A percentile compares a stretch with the other conserved stretches of the same genome.
phyloP scores from a whole-genome alignment of 495 filamentous ascomycete genomes.

The Cenococcum geophilum region DNA sequence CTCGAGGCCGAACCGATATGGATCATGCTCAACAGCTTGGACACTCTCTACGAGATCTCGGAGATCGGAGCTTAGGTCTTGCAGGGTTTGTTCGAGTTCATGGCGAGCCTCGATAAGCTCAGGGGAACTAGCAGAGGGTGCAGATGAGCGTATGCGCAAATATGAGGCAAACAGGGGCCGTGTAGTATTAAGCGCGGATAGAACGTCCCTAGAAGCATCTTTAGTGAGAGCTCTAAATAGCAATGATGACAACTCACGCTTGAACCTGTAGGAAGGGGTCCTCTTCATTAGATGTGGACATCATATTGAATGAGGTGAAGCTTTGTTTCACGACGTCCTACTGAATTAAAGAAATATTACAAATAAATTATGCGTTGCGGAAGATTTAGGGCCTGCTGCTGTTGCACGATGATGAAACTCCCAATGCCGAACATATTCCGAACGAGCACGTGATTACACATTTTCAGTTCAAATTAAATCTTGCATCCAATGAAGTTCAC shows the following conservation, averaged over 20 bases:
- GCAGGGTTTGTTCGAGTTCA: constrained; percentile 73
- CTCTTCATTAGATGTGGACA: constrained; percentile 23
- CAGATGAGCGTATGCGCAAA: constrained; percentile 86
- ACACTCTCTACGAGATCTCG: constrained; percentile 85
- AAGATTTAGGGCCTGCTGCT: constrained; percentile 10
- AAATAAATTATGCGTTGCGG: constrained; percentile 2
- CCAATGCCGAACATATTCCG: constrained; percentile 1
- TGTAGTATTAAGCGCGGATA: constrained; percentile 68
- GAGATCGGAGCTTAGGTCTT: constrained; percentile 76
- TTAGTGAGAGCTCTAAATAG: not conserved
- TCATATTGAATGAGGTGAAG: constrained; percentile 17
- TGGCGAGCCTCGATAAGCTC: constrained; percentile 77
- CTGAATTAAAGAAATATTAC: constrained; percentile 9
- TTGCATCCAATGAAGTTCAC: not conserved
- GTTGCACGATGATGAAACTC: not conserved
- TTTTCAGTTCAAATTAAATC: not conserved
- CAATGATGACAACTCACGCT: constrained; percentile 16
- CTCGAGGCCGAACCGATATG: constrained; percentile 81
- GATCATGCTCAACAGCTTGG: constrained; percentile 79
- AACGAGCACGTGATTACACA: not conserved
- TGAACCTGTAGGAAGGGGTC: constrained; percentile 33
- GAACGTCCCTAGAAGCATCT: constrained; percentile 56
- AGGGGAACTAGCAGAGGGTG: constrained; percentile 62
- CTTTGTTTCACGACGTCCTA: not conserved
- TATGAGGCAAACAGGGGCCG: constrained; percentile 89